Evolutionary conservation across 306 rosid species (phyloP).

Genomic region (Mucuna pruriens): DNA sequence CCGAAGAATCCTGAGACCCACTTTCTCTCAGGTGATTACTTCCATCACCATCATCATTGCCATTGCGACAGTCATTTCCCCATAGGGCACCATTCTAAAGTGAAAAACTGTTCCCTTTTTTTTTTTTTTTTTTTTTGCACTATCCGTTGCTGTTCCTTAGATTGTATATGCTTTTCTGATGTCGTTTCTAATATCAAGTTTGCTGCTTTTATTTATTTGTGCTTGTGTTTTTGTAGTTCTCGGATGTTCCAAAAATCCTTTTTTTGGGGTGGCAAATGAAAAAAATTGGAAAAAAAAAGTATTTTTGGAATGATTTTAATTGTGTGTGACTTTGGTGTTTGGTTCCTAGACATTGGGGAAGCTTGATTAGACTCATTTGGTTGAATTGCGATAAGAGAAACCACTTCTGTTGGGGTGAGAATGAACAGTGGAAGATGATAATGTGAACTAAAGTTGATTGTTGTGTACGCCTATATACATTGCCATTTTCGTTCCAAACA

Average conservation of each 20-base stretch:
- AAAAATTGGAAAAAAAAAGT: not conserved
- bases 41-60: not conserved
- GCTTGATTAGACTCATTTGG: constrained; percentile 14
- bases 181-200: not conserved
- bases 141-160: not conserved
- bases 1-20: constrained; percentile 35
- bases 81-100: not conserved
- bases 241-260: not conserved
- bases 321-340: constrained; percentile 16
- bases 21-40: constrained; percentile 42
- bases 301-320: not conserved
- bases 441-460: not conserved
- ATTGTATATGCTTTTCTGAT: not conserved
- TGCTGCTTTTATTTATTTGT: not conserved
- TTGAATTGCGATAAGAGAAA: not conserved
- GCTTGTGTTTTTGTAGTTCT: not conserved
- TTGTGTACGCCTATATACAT: not conserved
- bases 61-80: no score
- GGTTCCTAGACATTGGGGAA: not conserved
- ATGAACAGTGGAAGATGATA: not conserved
- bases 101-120: constrained; percentile 3
- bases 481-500: not conserved
- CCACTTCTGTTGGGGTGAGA: not conserved
- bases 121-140: not conserved
- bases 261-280: not conserved